A percentile compares a stretch with the other conserved stretches of the same genome.
phyloP scores from a whole-genome alignment of 257 asterid species.

The Gynochthodes officinalis region DNA sequence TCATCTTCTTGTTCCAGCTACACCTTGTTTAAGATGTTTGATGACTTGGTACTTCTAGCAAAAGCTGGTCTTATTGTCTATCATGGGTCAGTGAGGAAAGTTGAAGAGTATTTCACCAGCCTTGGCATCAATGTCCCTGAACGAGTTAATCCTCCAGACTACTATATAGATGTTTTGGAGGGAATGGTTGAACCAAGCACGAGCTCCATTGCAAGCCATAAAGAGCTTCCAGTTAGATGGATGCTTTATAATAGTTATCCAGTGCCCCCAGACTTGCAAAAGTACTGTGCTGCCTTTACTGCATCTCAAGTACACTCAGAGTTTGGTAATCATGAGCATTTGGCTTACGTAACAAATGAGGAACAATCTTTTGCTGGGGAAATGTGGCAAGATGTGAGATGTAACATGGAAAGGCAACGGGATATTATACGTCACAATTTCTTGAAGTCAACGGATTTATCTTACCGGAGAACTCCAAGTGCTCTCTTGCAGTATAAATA shows the following conservation, averaged over 20 bases:
- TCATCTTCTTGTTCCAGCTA: slow-evolving; percentile 53
- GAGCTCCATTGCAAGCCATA: slow-evolving; percentile 45
- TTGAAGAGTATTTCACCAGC: slow-evolving; percentile 75
- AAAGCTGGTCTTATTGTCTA: slow-evolving; percentile 87
- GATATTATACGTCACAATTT: slow-evolving; percentile 55
- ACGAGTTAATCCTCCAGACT: slow-evolving; percentile 89
- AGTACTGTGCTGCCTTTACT: slow-evolving; percentile 26
- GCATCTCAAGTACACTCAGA: slow-evolving; percentile 26
- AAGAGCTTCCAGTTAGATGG: slow-evolving; percentile 89
- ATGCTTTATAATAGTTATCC: slow-evolving; percentile 78
- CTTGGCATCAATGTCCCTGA: slow-evolving; percentile 72
- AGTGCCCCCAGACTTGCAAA: slow-evolving; percentile 67
- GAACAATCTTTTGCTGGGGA: slow-evolving; percentile 62
- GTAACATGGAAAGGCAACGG: slow-evolving; percentile 45
- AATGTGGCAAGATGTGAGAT: slow-evolving; percentile 57
- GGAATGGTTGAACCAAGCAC: slow-evolving; percentile 68
- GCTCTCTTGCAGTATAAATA: slow-evolving; percentile 56
- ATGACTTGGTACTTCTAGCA: slow-evolving; percentile 87
- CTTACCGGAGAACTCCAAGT: slow-evolving; percentile 66
- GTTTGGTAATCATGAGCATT: slow-evolving; percentile 32
- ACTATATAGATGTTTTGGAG: slow-evolving; percentile 84
- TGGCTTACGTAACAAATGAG: slow-evolving; percentile 26
- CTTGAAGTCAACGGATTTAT: slow-evolving; percentile 67
- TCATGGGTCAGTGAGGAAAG: slow-evolving; percentile 80
- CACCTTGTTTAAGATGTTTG: slow-evolving; percentile 82